Conservation (phyloP, 441 rosid species). For the Arabidopsis lyrata region DNA sequence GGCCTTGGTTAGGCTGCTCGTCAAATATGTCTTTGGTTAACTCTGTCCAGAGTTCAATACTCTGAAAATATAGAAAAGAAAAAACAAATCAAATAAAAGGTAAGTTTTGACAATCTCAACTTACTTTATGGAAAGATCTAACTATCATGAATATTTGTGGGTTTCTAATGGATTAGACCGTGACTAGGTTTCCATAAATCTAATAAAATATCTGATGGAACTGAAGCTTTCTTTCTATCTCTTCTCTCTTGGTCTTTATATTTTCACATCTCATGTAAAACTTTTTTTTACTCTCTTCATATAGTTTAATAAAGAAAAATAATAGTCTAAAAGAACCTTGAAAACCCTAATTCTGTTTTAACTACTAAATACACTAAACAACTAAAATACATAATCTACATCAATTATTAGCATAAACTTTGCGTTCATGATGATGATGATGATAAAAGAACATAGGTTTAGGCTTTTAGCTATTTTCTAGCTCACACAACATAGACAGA, state of each 20-base stretch:
- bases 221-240: no score
- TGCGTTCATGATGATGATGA: not conserved
- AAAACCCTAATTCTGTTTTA: no score
- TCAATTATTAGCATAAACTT: no score
- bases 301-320: no score
- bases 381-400: no score
- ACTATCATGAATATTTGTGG: not conserved
- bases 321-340: no score
- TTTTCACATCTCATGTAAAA: no score
- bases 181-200: slow-evolving; percentile 2
- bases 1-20: not conserved
- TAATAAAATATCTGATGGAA: not conserved
- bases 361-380: no score
- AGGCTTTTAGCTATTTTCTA: not conserved
- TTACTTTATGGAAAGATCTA: not conserved
- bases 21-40: slow-evolving; percentile 11
- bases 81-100: not conserved
- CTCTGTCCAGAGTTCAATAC: slow-evolving; percentile 31
- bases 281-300: no score
- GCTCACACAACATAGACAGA: slow-evolving; percentile 7
- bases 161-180: not conserved
- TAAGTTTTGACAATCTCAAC: not conserved
- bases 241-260: no score
- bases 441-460: not conserved
- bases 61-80: not conserved